phyloP scores from a whole-genome alignment of 192 early-diverging fungal species.

The Coemansia sp. region DNA sequence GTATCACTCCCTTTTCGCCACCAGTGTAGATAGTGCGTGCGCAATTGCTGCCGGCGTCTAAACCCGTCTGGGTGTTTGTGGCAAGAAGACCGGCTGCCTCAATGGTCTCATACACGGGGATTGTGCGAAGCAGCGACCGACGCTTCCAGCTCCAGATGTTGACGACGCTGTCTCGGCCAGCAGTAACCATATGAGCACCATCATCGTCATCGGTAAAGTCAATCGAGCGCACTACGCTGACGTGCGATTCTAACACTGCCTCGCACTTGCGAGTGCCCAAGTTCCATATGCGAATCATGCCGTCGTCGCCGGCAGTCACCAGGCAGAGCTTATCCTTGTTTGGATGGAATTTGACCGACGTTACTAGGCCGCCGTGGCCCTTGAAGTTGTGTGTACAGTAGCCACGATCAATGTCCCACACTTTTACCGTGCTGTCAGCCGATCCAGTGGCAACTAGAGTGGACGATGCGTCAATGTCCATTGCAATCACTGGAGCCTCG shows the following conservation, averaged over 20 bases:
- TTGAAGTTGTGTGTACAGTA: constrained; percentile 95
- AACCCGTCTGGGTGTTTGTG: constrained; percentile 36
- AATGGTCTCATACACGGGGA: constrained; percentile 87
- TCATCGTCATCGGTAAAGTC: constrained; percentile 68
- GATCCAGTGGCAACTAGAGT: constrained; percentile 96
- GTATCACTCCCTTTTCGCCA: constrained; percentile 81
- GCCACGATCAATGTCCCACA: constrained; percentile 94
- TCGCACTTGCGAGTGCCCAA: constrained; percentile 75
- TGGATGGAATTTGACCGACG: constrained; percentile 82
- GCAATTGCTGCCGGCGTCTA: constrained; percentile 38
- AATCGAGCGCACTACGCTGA: constrained; percentile 90
- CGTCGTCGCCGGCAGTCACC: constrained; percentile 91
- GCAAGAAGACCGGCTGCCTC: constrained; percentile 83
- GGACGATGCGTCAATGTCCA: constrained; percentile 89
- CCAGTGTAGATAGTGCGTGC: constrained; percentile 75
- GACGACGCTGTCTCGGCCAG: constrained; percentile 90
- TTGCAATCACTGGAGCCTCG: constrained; percentile 90
- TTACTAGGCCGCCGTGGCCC: constrained; percentile 90
- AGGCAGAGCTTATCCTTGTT: constrained; percentile 63
- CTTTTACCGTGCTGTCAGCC: constrained; percentile 92
- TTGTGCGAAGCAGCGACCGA: constrained; percentile 71
- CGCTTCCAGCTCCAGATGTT: constrained; percentile 84
- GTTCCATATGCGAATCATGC: constrained; percentile 90
- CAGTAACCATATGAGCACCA: constrained; percentile 74
- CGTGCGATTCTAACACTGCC: constrained; percentile 80